A percentile compares a stretch with the other conserved stretches of the same genome.
Conservation (phyloP, 1,139 yeast genomes). For the Schwanniomyces etchellsii region DNA sequence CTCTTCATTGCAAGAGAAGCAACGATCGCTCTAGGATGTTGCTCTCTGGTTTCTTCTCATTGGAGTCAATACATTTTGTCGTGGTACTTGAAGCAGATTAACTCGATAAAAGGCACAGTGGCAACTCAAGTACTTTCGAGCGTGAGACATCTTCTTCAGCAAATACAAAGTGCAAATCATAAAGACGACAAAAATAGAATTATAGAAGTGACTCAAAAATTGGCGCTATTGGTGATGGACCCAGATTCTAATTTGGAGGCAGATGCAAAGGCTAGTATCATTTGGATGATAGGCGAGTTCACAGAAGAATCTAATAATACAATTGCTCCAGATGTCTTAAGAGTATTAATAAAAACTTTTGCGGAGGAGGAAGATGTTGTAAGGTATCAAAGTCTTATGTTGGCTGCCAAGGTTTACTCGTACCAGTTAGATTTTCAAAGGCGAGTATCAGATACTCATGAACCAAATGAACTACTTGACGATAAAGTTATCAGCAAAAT, state of each 20-base stretch:
- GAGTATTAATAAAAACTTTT: slow-evolving; percentile 53
- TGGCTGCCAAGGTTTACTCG: slow-evolving; percentile 71
- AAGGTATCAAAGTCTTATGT: slow-evolving; percentile 63
- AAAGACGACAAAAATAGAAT: slow-evolving; percentile 23
- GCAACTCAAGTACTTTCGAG: slow-evolving; percentile 62
- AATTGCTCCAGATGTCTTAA: slow-evolving; percentile 74
- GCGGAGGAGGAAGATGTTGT: slow-evolving; percentile 54
- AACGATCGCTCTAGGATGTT: slow-evolving; percentile 51
- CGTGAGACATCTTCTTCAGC: slow-evolving; percentile 69
- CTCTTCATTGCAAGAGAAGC: slow-evolving; percentile 45
- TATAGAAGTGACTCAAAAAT: slow-evolving; percentile 29
- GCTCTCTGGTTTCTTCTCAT: slow-evolving; percentile 36
- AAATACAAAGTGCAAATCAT: slow-evolving; percentile 20
- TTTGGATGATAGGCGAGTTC: slow-evolving; percentile 92
- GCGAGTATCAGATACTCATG: slow-evolving; percentile 20
- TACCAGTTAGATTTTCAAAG: slow-evolving; percentile 46
- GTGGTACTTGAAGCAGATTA: slow-evolving; percentile 37
- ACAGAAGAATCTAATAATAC: slow-evolving; percentile 30
- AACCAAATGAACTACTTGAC: slow-evolving; percentile 26
- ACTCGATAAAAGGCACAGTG: slow-evolving; percentile 23
- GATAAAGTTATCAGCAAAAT: slow-evolving; percentile 40
- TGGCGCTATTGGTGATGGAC: slow-evolving; percentile 28
- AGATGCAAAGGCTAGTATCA: slow-evolving; percentile 73
- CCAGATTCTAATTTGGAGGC: slow-evolving; percentile 23
- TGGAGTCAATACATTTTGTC: slow-evolving; percentile 33